These are phyloP conservation scores for Thymus mandschuricus DNA, from an alignment of 257 asterid genomes.

Conservation along the genomic window DNA sequence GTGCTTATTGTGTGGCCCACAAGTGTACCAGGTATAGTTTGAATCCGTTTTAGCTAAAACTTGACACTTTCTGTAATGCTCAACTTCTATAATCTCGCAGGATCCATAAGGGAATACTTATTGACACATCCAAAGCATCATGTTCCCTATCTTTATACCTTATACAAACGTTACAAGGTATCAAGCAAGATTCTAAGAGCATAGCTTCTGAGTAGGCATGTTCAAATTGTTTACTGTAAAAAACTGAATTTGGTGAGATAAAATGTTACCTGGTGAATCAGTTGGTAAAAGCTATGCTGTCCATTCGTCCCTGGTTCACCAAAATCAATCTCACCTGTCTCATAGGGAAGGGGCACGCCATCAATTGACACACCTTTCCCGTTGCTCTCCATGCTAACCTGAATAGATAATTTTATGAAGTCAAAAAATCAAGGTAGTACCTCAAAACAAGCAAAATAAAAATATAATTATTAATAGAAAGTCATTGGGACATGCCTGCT, in stretches of 20 bases:
- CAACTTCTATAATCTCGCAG: neutral
- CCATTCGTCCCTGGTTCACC: conserved; percentile 99
- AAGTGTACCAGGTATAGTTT: conserved; percentile 7
- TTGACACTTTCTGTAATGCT: neutral
- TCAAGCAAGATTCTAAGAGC: conserved; percentile 21
- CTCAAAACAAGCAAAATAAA: conserved; percentile 26
- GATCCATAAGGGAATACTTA: neutral
- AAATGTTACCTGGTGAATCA: conserved; percentile 91
- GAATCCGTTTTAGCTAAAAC: conserved; percentile 17
- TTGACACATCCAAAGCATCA: neutral
- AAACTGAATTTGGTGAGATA: conserved; percentile 12
- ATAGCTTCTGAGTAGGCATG: conserved; percentile 17
- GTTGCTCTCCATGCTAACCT: conserved; percentile 99
- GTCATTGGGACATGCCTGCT: conserved; percentile 71
- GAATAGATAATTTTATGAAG: conserved; percentile 28
- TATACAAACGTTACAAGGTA: neutral
- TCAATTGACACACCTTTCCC: conserved; percentile 98
- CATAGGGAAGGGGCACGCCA: conserved; percentile 91
- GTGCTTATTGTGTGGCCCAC: neutral
- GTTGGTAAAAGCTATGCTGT: conserved; percentile 98
- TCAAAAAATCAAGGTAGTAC: conserved; percentile 2
- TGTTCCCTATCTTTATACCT: conserved; percentile 8
- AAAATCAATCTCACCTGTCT: conserved; percentile 97
- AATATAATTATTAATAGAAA: conserved; percentile 26
- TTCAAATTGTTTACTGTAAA: neutral